phyloP scores from a whole-genome alignment of 306 rosid genomes.

The Casuarina equisetifolia region DNA sequence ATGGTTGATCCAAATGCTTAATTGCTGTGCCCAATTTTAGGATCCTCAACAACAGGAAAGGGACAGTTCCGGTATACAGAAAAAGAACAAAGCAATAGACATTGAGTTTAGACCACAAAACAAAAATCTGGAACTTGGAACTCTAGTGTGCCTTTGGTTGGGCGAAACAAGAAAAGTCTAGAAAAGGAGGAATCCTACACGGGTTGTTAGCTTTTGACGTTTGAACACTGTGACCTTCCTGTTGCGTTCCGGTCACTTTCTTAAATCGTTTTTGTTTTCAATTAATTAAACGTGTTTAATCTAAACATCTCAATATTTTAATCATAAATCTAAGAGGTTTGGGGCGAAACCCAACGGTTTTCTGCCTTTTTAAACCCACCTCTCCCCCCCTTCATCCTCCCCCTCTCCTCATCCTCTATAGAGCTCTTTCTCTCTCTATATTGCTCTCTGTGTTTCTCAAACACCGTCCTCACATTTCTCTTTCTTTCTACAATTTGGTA shows the following conservation, averaged over 20 bases:
- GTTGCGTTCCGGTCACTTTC: conserved; percentile 5
- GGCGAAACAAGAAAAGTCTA: conserved; percentile 27
- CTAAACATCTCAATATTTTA: conserved; percentile 24
- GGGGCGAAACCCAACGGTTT: conserved; percentile 23
- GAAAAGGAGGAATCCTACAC: conserved; percentile 12
- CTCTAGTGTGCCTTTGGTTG: conserved; percentile 5
- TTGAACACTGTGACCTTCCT: conserved; percentile 8
- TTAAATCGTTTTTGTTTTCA: neutral
- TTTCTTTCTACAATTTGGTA: conserved; percentile 33
- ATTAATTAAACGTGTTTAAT: conserved; percentile 8
- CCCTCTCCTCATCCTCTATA: conserved; percentile 45
- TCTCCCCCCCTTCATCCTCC: conserved; percentile 38
- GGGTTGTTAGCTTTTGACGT: neutral
- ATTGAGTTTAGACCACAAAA: neutral
- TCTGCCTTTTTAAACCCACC: conserved; percentile 52
- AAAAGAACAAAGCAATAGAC: conserved; percentile 7
- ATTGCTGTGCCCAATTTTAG: conserved; percentile 28
- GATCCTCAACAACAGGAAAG: neutral
- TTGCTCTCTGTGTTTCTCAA: neutral
- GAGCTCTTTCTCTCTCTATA: neutral
- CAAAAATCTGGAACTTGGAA: too few relatives aligned
- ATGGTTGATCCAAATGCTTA: neutral
- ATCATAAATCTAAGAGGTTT: conserved; percentile 21
- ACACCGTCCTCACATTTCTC: neutral
- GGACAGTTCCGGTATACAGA: conserved; percentile 26